A percentile compares a stretch with the other conserved stretches of the same genome.
phyloP scores from a whole-genome alignment of 768 basidiomycete genomes.

The Serendipita sp. region DNA sequence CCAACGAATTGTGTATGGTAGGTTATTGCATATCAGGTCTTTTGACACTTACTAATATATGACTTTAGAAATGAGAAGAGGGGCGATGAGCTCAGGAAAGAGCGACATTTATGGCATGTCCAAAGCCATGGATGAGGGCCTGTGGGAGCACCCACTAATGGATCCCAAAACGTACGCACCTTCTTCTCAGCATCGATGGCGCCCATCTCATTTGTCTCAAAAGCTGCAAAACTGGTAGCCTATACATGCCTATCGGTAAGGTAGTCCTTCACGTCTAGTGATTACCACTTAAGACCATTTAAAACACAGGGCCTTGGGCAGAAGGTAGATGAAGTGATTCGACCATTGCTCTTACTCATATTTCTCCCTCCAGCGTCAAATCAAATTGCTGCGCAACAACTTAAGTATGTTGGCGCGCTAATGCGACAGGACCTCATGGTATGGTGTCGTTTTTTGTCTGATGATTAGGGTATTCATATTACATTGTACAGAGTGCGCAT shows the following conservation, averaged over 20 bases:
- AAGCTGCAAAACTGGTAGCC: not conserved
- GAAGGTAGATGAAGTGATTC: not conserved
- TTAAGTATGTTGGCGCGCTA: not conserved
- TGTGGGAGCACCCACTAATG: not conserved
- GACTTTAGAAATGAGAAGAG: not conserved
- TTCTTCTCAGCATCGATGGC: no score
- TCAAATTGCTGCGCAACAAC: not conserved
- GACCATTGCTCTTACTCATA: no score
- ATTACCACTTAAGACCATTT: not conserved
- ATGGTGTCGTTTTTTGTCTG: not conserved
- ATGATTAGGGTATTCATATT: not conserved
- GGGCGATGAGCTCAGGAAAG: not conserved
- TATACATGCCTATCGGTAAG: constrained; percentile 4
- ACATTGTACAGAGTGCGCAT: not conserved
- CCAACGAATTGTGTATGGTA: constrained; percentile 3
- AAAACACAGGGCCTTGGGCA: not conserved
- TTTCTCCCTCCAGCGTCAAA: no score
- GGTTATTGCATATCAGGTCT: not conserved
- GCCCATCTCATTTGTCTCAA: no score
- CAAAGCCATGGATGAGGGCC: not conserved
- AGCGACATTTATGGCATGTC: constrained; percentile 2
- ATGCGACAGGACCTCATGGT: not conserved
- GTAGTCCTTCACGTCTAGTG: not conserved
- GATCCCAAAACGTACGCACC: not conserved
- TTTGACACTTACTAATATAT: not conserved